Percentiles rank a stretch among this genome's conserved stretches.
These are phyloP conservation scores for Plasmodium gallinaceum DNA, from an alignment of 169 alveolate species.

Conservation along the genomic window DNA sequence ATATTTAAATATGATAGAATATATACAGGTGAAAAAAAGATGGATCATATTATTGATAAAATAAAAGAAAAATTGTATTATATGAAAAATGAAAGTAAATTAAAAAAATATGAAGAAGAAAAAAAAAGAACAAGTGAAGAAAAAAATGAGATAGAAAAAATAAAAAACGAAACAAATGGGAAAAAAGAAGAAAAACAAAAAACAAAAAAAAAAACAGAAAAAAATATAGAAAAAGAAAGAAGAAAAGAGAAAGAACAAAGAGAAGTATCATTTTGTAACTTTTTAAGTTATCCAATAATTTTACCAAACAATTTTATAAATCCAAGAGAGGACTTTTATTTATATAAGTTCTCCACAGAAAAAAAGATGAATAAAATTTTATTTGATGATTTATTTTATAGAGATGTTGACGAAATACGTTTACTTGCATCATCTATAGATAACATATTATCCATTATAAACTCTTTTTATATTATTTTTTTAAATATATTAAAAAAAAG, in stretches of 20 bases:
- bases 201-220: background rate
- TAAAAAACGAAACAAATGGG: background rate
- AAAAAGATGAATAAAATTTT: slow-evolving; percentile 16
- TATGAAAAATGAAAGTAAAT: no score
- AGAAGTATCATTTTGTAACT: slow-evolving; percentile 31
- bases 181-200: background rate
- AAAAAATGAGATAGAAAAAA: background rate
- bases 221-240: background rate
- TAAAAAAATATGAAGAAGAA: background rate
- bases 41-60: slow-evolving; percentile 23
- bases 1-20: slow-evolving; percentile 69
- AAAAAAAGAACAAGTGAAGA: background rate
- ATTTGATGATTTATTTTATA: slow-evolving; percentile 61
- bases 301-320: slow-evolving; percentile 50
- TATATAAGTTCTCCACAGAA: slow-evolving; percentile 58
- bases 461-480: slow-evolving; percentile 71
- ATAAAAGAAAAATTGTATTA: background rate
- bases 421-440: slow-evolving; percentile 64
- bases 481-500: slow-evolving; percentile 64
- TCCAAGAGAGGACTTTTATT: slow-evolving; percentile 56
- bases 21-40: slow-evolving; percentile 25
- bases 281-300: slow-evolving; percentile 59
- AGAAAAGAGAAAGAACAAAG: slow-evolving; percentile 6
- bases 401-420: slow-evolving; percentile 62
- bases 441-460: slow-evolving; percentile 54